A percentile compares a stretch with the other conserved stretches of the same genome.
These are phyloP conservation scores for Trichoderma hamatum DNA, from an alignment of 2,329 filamentous ascomycete genomes.

Conservation along the genomic window DNA sequence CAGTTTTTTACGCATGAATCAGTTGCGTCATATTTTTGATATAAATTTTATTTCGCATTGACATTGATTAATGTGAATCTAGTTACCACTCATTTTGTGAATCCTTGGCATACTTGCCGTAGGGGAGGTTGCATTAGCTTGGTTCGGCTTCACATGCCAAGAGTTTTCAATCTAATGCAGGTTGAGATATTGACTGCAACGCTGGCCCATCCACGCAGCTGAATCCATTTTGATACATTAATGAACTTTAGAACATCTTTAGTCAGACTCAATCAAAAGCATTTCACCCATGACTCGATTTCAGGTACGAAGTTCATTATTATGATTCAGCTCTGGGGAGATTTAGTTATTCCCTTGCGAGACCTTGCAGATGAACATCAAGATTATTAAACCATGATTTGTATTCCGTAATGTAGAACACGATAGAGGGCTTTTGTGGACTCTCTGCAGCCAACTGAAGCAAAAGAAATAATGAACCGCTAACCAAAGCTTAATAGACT, in stretches of 20 bases:
- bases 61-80: background rate
- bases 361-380: background rate
- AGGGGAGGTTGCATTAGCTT: background rate
- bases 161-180: background rate
- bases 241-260: background rate
- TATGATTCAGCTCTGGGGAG: background rate
- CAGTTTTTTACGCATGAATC: background rate
- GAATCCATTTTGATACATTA: background rate
- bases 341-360: background rate
- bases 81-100: background rate
- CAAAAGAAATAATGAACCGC: background rate
- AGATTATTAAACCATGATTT: background rate
- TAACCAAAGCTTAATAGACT: background rate
- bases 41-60: background rate
- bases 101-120: background rate
- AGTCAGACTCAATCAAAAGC: background rate
- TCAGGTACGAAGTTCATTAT: background rate
- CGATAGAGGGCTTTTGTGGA: background rate
- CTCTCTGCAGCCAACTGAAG: background rate
- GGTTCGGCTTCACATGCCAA: background rate
- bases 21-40: background rate
- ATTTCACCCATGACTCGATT: background rate
- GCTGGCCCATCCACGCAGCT: background rate
- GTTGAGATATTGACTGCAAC: background rate
- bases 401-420: background rate